Evolutionary conservation across 2,329 filamentous ascomycete genomes (phyloP), one percentile per base, ranked within the genome.

Genomic region (Xylaria sp.): DNA sequence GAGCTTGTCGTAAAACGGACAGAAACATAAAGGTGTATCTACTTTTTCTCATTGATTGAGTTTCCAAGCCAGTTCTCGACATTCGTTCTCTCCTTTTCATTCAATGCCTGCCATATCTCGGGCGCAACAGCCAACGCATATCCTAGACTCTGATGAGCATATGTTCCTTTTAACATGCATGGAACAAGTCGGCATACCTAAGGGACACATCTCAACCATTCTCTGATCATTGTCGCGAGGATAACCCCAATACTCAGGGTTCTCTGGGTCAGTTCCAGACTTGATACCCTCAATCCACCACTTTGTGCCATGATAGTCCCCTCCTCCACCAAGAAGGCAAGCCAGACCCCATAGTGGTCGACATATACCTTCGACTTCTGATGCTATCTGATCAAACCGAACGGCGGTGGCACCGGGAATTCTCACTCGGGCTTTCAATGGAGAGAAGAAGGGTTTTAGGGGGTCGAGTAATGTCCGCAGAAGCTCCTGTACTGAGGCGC

Each of bases 151-250:
- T 1, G 3, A 60, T 59, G 35, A 63, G 61, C 39, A 13, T 52
- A 9, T 13, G 46, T 13, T 8, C 2, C 60, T 62, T 10, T 67
- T 54, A 30, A 5, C 39, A 19, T 0, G 6, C 1, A 55, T 42
- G 6, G 19, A 48, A 16, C 44, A 19, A 44, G 48, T 47, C 9
- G 8, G 3, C 69, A 61, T 71, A 79, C 79, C 90, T 60, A 92
- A 79, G 0, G 89, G 89, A 69, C 89, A 92, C 80, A 91, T 90
- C 72, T 93, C 90, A 2, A 92, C 90, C 90, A 92, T 92, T 30
- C 89, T 79, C 76, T 92, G 89, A 69, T 92, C 90, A 59, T 87
- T 85, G 69, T 92, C 88, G 65, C 85, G 80, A 64, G 90, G 88
- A 58, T 83, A 85, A 0, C 89, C 89, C 89, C 89, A 93, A 68